phyloP scores from a whole-genome alignment of 345 rosid species.

The Salix viminalis region DNA sequence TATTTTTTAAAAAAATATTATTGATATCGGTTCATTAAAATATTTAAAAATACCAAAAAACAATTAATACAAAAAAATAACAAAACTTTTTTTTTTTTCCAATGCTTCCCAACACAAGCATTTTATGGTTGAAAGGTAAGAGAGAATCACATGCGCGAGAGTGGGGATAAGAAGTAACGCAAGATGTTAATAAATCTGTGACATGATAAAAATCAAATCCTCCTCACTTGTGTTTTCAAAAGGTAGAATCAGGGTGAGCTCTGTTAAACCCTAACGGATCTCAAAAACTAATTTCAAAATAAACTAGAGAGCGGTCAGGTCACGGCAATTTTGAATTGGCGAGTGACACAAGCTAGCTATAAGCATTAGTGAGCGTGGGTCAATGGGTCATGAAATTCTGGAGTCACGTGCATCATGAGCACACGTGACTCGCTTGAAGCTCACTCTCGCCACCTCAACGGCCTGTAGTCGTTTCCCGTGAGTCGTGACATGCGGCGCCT shows the following conservation, averaged over 20 bases:
- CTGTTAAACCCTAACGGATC: neutral
- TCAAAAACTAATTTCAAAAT: neutral
- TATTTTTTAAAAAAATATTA: too few species aligned
- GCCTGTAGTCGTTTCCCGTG: neutral
- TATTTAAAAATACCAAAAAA: too few species aligned
- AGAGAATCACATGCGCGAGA: neutral
- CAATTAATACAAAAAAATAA: too few species aligned
- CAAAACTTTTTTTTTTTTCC: too few species aligned
- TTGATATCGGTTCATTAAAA: too few species aligned
- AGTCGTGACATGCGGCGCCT: neutral
- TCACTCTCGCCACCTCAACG: neutral
- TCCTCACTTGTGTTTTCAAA: neutral
- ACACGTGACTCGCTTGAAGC: neutral
- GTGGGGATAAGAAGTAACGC: neutral
- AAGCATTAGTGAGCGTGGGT: neutral
- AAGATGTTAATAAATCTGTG: neutral
- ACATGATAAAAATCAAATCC: neutral
- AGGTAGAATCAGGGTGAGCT: neutral
- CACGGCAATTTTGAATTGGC: neutral
- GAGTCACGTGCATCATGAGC: neutral
- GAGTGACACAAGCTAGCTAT: neutral
- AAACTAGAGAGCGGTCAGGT: neutral
- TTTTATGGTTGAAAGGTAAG: neutral
- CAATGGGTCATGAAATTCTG: neutral
- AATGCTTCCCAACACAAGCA: too few species aligned